phyloP scores from a whole-genome alignment of 345 rosid species.

The Syzygium aromaticum region DNA sequence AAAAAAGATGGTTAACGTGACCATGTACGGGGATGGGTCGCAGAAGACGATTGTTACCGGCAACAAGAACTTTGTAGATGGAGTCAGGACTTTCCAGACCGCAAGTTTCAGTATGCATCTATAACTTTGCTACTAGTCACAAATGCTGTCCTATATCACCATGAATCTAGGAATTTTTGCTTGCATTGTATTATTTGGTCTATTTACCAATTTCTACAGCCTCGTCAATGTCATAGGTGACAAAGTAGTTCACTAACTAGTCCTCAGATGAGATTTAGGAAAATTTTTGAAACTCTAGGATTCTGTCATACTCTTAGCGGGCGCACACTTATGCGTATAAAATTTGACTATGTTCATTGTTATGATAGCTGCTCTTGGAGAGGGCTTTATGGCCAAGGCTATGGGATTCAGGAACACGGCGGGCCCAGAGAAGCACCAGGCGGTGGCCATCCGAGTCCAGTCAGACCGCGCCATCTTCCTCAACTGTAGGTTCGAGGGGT shows the following conservation, averaged over 20 bases:
- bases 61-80: conserved; percentile 41
- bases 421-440: conserved; percentile 60
- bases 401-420: conserved; percentile 91
- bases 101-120: conserved; percentile 54
- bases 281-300: not conserved
- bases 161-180: too few relatives aligned
- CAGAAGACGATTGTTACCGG: conserved; percentile 69
- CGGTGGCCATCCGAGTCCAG: conserved; percentile 69
- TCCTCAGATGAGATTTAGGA: not conserved
- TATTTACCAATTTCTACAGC: not conserved
- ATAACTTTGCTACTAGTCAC: not conserved
- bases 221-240: not conserved
- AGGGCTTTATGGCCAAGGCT: conserved; percentile 56
- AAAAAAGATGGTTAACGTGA: conserved; percentile 43
- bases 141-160: not conserved
- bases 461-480: conserved; percentile 57
- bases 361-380: conserved; percentile 53
- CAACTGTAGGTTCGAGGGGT: conserved; percentile 75
- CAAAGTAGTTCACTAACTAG: not conserved
- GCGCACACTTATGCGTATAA: not conserved
- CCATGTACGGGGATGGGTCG: conserved; percentile 82
- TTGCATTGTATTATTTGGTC: too few relatives aligned
- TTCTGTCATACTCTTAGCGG: not conserved
- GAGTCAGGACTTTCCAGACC: conserved; percentile 44
- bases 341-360: not conserved